Conservation (phyloP, 2,329 filamentous ascomycete genomes). For the Neopestalotiopsis sp. region DNA sequence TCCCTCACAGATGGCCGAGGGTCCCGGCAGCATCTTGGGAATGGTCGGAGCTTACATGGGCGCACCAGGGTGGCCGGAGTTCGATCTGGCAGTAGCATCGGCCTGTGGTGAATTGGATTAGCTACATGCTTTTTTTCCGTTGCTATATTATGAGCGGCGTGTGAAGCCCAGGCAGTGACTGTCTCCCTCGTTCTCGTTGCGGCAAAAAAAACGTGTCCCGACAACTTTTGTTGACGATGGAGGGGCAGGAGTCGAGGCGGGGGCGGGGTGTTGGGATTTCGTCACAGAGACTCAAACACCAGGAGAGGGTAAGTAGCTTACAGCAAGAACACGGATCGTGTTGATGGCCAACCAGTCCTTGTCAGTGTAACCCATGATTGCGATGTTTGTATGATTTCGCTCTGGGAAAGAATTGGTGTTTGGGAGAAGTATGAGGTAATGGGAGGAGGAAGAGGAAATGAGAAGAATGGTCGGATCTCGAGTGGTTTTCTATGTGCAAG, state of each 20-base stretch:
- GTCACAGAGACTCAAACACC: conserved; percentile 22
- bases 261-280: conserved; percentile 29
- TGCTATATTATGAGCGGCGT: not conserved
- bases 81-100: conserved; percentile 95
- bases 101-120: conserved; percentile 60
- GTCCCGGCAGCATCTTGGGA: not conserved
- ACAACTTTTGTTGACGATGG: conserved; percentile 31
- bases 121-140: too few relatives aligned
- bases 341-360: conserved; percentile 92
- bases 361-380: conserved; percentile 86
- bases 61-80: conserved; percentile 98
- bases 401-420: conserved; percentile 15
- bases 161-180: not conserved
- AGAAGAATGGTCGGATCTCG: not conserved
- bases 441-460: not conserved
- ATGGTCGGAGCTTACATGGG: conserved; percentile 72
- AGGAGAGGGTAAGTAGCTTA: conserved; percentile 59
- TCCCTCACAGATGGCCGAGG: not conserved
- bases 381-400: conserved; percentile 36
- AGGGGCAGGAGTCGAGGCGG: conserved; percentile 36
- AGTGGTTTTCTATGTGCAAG: conserved; percentile 10
- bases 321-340: conserved; percentile 95
- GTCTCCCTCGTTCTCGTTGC: conserved; percentile 17
- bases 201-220: conserved; percentile 13
- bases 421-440: conserved; percentile 9